These are phyloP conservation scores for Colletotrichum nymphaeae DNA, from an alignment of 2,329 filamentous ascomycete genomes.

Conservation along the genomic window DNA sequence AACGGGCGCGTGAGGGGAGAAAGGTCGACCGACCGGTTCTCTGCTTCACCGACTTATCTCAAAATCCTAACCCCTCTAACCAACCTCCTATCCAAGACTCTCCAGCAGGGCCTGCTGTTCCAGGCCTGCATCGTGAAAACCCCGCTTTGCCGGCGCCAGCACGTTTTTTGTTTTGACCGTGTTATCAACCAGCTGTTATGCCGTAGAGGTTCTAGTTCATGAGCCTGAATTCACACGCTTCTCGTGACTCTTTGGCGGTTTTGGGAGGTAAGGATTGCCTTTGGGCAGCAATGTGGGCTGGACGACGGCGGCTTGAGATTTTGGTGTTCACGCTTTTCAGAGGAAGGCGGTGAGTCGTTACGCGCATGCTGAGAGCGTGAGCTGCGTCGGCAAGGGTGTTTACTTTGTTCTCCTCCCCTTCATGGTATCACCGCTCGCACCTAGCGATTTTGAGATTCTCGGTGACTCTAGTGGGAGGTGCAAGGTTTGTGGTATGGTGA, in stretches of 20 bases:
- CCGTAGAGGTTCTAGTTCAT: background rate
- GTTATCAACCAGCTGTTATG: background rate
- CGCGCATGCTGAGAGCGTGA: background rate
- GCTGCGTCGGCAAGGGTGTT: background rate
- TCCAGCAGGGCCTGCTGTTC: background rate
- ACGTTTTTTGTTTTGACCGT: background rate
- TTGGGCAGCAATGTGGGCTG: background rate
- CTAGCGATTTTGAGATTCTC: no score
- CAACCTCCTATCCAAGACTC: background rate
- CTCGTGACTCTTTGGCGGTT: background rate
- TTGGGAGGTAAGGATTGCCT: background rate
- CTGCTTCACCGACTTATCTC: constrained; percentile 4
- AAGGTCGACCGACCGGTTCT: background rate
- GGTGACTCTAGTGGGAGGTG: no score
- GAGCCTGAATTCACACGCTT: background rate
- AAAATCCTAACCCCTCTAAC: background rate
- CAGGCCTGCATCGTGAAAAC: background rate
- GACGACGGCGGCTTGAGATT: no score
- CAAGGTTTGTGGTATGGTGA: no score
- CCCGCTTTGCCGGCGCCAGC: constrained; percentile 2
- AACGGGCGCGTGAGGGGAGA: background rate
- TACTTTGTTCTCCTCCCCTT: no score
- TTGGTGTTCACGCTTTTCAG: no score
- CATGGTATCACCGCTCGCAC: no score
- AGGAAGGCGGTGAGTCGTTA: background rate